Conservation (phyloP, 495 filamentous ascomycete genomes). For the Podospora comata region DNA sequence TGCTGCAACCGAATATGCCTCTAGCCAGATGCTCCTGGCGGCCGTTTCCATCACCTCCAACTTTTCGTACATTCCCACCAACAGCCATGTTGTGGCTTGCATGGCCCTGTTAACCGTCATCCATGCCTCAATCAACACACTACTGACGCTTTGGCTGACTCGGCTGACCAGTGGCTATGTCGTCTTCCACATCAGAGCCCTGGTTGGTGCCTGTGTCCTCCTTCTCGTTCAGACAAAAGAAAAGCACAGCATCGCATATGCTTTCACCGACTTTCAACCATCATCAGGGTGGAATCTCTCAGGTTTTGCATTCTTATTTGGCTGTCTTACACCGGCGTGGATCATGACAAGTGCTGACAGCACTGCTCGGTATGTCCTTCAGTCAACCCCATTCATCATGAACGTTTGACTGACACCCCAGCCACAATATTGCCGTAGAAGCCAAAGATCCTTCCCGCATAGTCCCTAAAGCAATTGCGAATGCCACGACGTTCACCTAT, state of each 20-base stretch:
- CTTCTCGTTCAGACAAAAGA: constrained; percentile 57
- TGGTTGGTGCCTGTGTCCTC: constrained; percentile 56
- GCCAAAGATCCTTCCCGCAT: constrained; percentile 56
- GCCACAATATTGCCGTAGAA: constrained; percentile 64
- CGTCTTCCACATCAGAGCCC: constrained; percentile 60
- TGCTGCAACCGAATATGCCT: constrained; percentile 65
- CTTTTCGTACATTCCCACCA: constrained; percentile 54
- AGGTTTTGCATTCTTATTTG: constrained; percentile 66
- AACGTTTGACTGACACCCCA: no score
- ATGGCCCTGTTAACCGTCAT: constrained; percentile 59
- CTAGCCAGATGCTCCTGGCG: constrained; percentile 64
- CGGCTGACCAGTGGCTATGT: constrained; percentile 63
- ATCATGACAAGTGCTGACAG: constrained; percentile 49
- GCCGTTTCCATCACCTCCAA: constrained; percentile 61
- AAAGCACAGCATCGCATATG: constrained; percentile 58
- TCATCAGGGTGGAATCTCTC: constrained; percentile 60
- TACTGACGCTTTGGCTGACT: constrained; percentile 62
- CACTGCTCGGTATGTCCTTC: no score
- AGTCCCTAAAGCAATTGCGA: constrained; percentile 58
- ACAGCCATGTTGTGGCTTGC: constrained; percentile 53
- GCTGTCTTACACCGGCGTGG: constrained; percentile 67
- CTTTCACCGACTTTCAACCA: constrained; percentile 60
- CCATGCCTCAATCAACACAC: constrained; percentile 55
- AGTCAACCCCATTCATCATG: no score
- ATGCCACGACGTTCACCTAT: constrained; percentile 60